Conservation (phyloP, 148 eudicot species). For the Rhododendron williamsianum region DNA sequence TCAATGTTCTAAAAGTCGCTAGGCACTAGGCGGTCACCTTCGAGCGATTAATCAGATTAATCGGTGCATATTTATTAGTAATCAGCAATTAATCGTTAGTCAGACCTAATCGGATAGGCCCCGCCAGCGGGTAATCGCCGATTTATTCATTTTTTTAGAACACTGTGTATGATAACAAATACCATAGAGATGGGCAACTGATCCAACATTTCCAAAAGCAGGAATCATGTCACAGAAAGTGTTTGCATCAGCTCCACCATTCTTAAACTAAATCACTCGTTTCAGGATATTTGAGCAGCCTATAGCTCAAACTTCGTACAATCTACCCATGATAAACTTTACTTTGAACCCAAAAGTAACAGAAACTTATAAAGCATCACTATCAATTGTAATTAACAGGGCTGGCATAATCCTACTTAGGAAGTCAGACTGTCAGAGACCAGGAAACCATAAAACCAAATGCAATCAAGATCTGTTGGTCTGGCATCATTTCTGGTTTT, state of each 20-base stretch:
- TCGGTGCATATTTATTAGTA: too few species aligned
- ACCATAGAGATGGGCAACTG: background rate
- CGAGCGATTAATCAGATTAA: too few species aligned
- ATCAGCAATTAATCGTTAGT: too few species aligned
- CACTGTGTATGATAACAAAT: background rate
- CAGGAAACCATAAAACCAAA: background rate
- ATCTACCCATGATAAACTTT: background rate
- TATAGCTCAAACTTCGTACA: background rate
- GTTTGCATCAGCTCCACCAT: background rate
- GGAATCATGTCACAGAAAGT: background rate
- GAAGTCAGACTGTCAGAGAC: background rate
- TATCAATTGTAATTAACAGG: background rate
- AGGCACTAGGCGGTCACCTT: too few species aligned
- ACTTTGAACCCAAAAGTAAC: background rate
- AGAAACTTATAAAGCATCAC: background rate
- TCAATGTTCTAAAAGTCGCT: too few species aligned
- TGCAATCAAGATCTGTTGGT: background rate
- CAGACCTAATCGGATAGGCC: too few species aligned
- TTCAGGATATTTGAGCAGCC: background rate
- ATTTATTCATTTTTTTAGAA: too few species aligned
- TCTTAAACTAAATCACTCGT: background rate
- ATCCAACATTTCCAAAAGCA: background rate
- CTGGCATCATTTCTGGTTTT: constrained; percentile 3
- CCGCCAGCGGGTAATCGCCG: too few species aligned
- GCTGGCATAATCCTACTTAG: background rate